A percentile compares a stretch with the other conserved stretches of the same genome.
Evolutionary conservation across 805 yeast genomes (phyloP).

Genomic region (Candida namnaoensis): DNA sequence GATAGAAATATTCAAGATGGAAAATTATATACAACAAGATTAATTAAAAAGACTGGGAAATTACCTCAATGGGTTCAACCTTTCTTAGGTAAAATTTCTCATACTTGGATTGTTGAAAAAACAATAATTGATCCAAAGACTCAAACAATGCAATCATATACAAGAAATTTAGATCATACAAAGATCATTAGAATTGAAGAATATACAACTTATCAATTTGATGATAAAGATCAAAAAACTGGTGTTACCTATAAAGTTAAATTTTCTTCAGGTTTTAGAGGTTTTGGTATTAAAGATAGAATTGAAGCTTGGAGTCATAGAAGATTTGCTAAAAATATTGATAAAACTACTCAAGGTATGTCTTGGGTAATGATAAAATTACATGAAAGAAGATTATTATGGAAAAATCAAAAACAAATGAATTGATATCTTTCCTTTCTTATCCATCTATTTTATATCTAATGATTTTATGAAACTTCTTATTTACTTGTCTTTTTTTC

Average conservation of each 20-base stretch:
- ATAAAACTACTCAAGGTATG: constrained; percentile 64
- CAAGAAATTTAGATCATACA: constrained; percentile 79
- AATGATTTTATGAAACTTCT: too few relatives aligned
- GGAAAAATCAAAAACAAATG: neutral
- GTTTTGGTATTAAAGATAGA: constrained; percentile 53
- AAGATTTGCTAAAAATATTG: constrained; percentile 59
- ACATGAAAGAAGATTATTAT: constrained; percentile 20
- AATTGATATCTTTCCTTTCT: too few relatives aligned
- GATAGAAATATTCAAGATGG: constrained; percentile 58
- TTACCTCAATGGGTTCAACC: constrained; percentile 76
- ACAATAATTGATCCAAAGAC: constrained; percentile 59
- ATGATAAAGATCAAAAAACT: constrained; percentile 25
- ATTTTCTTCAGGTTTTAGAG: constrained; percentile 61
- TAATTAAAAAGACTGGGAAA: constrained; percentile 72
- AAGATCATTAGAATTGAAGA: constrained; percentile 75
- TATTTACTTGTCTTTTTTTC: too few relatives aligned
- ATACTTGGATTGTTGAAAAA: constrained; percentile 77
- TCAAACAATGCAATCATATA: constrained; percentile 54
- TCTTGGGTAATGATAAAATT: constrained; percentile 66
- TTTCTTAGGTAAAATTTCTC: constrained; percentile 58
- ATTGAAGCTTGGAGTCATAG: constrained; percentile 79
- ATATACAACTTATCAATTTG: constrained; percentile 43
- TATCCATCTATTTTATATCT: too few relatives aligned
- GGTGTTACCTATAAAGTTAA: constrained; percentile 51
- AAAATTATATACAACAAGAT: constrained; percentile 58